Percentiles rank a stretch among this genome's conserved stretches.
Evolutionary conservation across 495 filamentous ascomycete genomes (phyloP).

Genomic region (Talaromyces thailandensis): DNA sequence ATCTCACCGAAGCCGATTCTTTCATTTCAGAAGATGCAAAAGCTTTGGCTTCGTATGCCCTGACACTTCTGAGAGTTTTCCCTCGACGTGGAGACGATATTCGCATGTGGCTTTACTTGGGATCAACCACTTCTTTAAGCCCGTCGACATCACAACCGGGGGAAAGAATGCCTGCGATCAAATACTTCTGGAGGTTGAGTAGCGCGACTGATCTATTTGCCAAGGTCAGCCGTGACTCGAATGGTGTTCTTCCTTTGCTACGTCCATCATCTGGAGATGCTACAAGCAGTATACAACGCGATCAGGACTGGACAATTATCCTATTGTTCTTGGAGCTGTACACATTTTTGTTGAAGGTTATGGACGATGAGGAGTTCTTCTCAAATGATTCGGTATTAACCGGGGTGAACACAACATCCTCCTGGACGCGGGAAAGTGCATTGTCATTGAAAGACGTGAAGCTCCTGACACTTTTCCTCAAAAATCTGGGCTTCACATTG

Average conservation of each 20-base stretch:
- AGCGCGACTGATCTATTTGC: slow-evolving; percentile 57
- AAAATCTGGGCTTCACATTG: slow-evolving; percentile 83
- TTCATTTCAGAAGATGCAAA: slow-evolving; percentile 51
- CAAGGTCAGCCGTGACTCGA: slow-evolving; percentile 50
- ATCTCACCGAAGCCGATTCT: slow-evolving; percentile 15
- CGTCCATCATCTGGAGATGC: slow-evolving; percentile 23
- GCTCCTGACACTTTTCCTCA: slow-evolving; percentile 73
- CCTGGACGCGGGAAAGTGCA: slow-evolving; percentile 55
- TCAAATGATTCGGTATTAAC: slow-evolving; percentile 28
- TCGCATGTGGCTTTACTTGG: slow-evolving; percentile 87
- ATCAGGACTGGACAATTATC: slow-evolving; percentile 81
- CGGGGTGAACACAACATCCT: slow-evolving; percentile 25
- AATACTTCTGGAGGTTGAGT: slow-evolving; percentile 82
- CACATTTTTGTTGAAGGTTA: slow-evolving; percentile 81
- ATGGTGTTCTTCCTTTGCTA: slow-evolving; percentile 47
- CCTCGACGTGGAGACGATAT: slow-evolving; percentile 79
- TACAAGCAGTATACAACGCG: slow-evolving; percentile 20
- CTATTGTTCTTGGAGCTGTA: slow-evolving; percentile 92
- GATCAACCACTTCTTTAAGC: slow-evolving; percentile 48
- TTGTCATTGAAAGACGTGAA: slow-evolving; percentile 63
- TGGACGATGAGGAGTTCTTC: slow-evolving; percentile 72
- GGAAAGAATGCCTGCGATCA: slow-evolving; percentile 58
- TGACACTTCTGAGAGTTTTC: slow-evolving; percentile 81
- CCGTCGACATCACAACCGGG: slow-evolving; percentile 24
- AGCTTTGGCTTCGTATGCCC: slow-evolving; percentile 73